These are phyloP conservation scores for Penicillium manginii DNA, from an alignment of 495 filamentous ascomycete genomes.

Conservation along the genomic window DNA sequence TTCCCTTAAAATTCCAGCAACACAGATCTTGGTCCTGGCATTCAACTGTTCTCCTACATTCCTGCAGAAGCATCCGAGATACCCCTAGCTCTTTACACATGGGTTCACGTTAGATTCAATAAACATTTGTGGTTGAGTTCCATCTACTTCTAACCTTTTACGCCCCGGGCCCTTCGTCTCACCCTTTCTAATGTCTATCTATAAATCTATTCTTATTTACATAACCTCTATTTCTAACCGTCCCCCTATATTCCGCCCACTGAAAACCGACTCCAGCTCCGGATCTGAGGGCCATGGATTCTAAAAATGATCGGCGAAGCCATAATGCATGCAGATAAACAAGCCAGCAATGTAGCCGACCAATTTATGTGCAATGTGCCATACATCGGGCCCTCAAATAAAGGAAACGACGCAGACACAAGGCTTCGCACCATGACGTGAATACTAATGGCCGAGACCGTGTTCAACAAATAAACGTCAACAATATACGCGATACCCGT, in stretches of 20 bases:
- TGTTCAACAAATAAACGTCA: constrained; percentile 55
- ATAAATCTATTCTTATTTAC: background rate
- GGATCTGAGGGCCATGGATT: constrained; percentile 35
- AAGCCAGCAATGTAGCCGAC: constrained; percentile 61
- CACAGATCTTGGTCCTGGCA: constrained; percentile 9
- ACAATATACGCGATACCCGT: constrained; percentile 54
- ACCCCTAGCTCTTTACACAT: constrained; percentile 18
- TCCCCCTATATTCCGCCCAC: constrained; percentile 8
- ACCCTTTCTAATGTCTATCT: background rate
- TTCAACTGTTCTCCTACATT: background rate
- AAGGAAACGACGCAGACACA: constrained; percentile 50
- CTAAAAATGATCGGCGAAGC: constrained; percentile 40
- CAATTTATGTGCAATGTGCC: constrained; percentile 57
- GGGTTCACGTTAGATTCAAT: background rate
- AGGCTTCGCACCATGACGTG: constrained; percentile 64
- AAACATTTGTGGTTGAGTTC: background rate
- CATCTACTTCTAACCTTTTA: too few relatives aligned
- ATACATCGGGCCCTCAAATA: constrained; percentile 31
- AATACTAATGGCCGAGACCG: constrained; percentile 59
- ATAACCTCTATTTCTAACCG: background rate
- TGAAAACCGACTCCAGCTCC: constrained; percentile 31
- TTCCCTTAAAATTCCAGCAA: background rate
- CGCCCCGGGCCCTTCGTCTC: background rate
- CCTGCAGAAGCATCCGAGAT: constrained; percentile 27
- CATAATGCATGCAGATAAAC: constrained; percentile 46